Conservation (phyloP, 176 grass and related monocot genomes). For the Neostapfia colusana region DNA sequence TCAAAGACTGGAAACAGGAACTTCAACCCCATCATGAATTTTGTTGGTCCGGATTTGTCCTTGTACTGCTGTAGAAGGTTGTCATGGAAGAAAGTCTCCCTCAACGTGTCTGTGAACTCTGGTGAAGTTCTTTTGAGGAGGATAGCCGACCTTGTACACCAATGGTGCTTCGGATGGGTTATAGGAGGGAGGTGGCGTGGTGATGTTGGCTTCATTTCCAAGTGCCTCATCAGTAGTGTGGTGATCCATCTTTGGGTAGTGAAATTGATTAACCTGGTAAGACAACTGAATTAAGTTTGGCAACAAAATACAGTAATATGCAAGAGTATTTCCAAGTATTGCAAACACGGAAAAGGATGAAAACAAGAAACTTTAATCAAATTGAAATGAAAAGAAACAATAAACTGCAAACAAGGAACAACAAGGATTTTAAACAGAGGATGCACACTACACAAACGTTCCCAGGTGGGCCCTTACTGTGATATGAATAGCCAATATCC, state of each 20-base stretch:
- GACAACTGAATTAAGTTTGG: neutral
- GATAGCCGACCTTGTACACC: constrained; percentile 73
- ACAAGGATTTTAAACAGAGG: too few species aligned
- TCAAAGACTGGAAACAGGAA: constrained; percentile 83
- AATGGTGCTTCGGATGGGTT: constrained; percentile 21
- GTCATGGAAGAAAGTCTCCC: constrained; percentile 82
- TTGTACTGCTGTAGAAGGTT: constrained; percentile 69
- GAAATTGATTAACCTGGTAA: neutral
- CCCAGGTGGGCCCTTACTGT: neutral
- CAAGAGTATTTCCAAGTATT: neutral
- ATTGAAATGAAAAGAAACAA: neutral
- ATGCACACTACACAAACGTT: neutral
- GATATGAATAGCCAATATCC: too few species aligned
- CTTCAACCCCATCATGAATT: constrained; percentile 56
- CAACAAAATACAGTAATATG: neutral
- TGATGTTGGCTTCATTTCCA: constrained; percentile 28
- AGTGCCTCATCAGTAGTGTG: constrained; percentile 35
- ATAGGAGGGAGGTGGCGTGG: constrained; percentile 3
- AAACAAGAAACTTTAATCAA: neutral
- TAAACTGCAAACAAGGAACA: neutral
- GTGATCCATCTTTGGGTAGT: constrained; percentile 43
- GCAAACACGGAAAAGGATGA: neutral
- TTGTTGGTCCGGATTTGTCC: constrained; percentile 50
- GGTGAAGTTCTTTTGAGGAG: constrained; percentile 55
- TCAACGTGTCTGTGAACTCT: constrained; percentile 58